Conservation (phyloP, 352 stramenopile genomes). For the Elongisporangium senticosum region DNA sequence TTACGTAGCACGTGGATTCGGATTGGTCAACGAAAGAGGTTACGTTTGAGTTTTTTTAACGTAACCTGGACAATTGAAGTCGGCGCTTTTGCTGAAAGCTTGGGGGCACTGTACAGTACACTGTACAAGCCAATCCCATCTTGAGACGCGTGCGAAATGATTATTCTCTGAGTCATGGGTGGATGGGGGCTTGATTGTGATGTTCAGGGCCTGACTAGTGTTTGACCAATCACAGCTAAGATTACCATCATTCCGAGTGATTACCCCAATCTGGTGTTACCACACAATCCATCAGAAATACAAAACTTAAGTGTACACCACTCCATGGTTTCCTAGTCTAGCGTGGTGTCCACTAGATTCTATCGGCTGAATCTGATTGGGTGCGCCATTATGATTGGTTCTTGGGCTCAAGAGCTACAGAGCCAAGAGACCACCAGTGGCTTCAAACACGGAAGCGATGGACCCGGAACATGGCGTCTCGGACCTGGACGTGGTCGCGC, state of each 20-base stretch:
- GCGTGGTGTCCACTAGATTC: background rate
- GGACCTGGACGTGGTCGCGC: slow-evolving; percentile 44
- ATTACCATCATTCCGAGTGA: background rate
- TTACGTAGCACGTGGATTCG: background rate
- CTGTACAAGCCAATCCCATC: background rate
- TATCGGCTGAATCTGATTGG: background rate
- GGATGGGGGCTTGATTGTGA: background rate
- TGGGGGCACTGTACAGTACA: no score
- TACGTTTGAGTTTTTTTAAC: background rate
- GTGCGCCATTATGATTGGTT: background rate
- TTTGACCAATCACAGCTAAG: background rate
- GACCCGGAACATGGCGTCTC: slow-evolving; percentile 12
- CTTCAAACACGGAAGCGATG: background rate
- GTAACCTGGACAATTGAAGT: background rate
- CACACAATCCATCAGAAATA: background rate
- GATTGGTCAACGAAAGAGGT: background rate
- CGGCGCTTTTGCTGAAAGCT: no score
- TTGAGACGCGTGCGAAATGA: background rate
- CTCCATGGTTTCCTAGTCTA: background rate
- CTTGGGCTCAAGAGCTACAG: background rate
- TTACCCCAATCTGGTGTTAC: background rate
- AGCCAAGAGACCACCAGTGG: background rate
- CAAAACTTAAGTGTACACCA: background rate
- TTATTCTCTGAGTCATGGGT: background rate
- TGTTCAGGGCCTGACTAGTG: background rate